Base-by-base conservation (phyloP, 768 basidiomycete species). In the Suillus decipiens region DNA sequence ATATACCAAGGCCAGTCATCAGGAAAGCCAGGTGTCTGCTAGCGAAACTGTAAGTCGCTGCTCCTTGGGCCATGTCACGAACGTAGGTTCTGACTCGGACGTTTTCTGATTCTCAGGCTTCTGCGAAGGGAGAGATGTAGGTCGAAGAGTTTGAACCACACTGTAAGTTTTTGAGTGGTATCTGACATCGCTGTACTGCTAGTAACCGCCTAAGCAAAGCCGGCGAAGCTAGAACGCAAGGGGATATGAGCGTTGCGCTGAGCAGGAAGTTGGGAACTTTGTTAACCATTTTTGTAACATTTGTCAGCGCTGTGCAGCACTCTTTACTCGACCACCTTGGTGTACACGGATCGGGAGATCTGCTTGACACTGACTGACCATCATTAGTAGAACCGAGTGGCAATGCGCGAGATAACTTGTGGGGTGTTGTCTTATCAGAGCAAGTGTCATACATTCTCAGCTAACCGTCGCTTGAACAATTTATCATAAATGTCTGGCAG, bases 1-100 rank as follows among this genome's bases (percentile, higher is more conserved):
- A 57, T 57, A 57, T 57, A 57, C 55, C 55, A 19, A 57, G 5
- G 19, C 55, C 55, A 15, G 55, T 41, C 17, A 57, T 57, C 37
- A 57, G 9, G 37, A 24, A 17, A 41, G 37, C 37, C 24, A 28
- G 11, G 11, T 15, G 11, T 39, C 22, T 9, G n/a, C 22, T 17
- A 9, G 15, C 9, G 12, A 39, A 56, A 39, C 3, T 39, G 22
- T 39, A 39, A 11, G 31, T 0, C 9, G 2, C 2, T 33, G 17
- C 15, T 17, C 9, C 24, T 19, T 53, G 51, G 19, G 33, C 17
- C 54, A 56, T 56, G 36, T 5, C 2, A 8, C n/a, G 10, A n/a
- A 53, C n/a, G 10, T 10, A 31, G 5, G n/a, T 1, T 15, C 15
- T 53, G 22, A 28, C 28, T 28, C 22, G 7, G 22, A 11, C 2